These are phyloP conservation scores for Sclerotinia nivalis DNA, from an alignment of 2,329 filamentous ascomycete genomes.

Conservation along the genomic window DNA sequence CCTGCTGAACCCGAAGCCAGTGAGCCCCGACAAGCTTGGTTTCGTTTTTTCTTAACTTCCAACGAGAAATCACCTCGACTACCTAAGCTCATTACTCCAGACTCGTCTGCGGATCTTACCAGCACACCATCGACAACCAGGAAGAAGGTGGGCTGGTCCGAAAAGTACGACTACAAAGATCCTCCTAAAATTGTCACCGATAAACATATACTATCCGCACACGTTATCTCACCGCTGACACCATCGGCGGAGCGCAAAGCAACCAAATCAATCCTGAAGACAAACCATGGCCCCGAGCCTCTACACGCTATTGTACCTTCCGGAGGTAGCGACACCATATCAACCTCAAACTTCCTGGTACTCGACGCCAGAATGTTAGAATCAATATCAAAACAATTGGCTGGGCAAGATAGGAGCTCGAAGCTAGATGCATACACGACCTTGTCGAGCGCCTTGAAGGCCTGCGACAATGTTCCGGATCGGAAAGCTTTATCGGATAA, in stretches of 20 bases:
- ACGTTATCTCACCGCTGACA: constrained; percentile 30
- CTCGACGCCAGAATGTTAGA: constrained; percentile 72
- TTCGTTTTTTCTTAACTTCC: constrained; percentile 25
- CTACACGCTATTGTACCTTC: constrained; percentile 55
- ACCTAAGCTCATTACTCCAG: constrained; percentile 30
- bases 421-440: constrained; percentile 85
- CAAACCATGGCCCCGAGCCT: constrained; percentile 46
- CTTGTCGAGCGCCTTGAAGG: constrained; percentile 72
- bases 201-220: constrained; percentile 24
- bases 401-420: constrained; percentile 68
- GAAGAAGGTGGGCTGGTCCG: constrained; percentile 64
- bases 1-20: constrained; percentile 52
- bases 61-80: constrained; percentile 26
- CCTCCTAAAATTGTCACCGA: constrained; percentile 40
- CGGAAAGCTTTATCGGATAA: constrained; percentile 71
- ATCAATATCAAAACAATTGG: constrained; percentile 78
- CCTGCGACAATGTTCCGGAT: constrained; percentile 81
- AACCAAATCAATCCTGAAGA: constrained; percentile 81
- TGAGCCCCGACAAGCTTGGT: constrained; percentile 39
- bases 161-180: constrained; percentile 56
- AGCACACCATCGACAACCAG: constrained; percentile 36
- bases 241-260: constrained; percentile 51
- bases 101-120: constrained; percentile 43
- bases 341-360: not conserved
- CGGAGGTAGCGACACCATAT: not conserved